Conservation (phyloP, 2,329 filamentous ascomycete genomes). For the Atkinsonella texensis region DNA sequence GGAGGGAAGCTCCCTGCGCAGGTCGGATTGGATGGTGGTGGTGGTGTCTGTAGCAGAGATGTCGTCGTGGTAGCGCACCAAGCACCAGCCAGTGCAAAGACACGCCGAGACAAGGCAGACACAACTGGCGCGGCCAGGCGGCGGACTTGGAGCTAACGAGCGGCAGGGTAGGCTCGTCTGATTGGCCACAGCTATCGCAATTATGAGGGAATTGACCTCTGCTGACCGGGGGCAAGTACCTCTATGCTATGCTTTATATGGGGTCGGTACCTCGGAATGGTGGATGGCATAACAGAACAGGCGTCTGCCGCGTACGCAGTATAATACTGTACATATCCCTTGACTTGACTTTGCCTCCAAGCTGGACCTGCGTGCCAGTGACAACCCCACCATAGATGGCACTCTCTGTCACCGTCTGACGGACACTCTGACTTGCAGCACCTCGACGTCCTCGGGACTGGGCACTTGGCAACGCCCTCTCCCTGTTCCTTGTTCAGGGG, state of each 20-base stretch:
- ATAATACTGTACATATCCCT: too few species aligned
- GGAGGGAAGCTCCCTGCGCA: neutral
- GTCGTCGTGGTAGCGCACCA: conserved; percentile 3
- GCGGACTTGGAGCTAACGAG: neutral
- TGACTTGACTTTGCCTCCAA: too few species aligned
- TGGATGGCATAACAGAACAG: too few species aligned
- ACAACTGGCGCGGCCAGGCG: conserved; percentile 13
- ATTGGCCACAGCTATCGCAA: conserved; percentile 10
- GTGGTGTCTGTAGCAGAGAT: neutral
- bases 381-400: neutral
- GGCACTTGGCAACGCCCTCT: neutral
- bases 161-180: neutral
- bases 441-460: neutral
- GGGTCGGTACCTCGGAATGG: neutral
- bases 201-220: too few species aligned
- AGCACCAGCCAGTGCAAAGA: neutral
- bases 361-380: neutral
- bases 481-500: too few species aligned
- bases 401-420: neutral
- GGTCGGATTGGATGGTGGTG: neutral
- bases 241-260: neutral
- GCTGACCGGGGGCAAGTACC: neutral
- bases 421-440: neutral
- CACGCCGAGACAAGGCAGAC: conserved; percentile 12
- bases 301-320: too few species aligned